Base-by-base conservation (phyloP, 139 green algal species). In the Trebouxia sp. region DNA sequence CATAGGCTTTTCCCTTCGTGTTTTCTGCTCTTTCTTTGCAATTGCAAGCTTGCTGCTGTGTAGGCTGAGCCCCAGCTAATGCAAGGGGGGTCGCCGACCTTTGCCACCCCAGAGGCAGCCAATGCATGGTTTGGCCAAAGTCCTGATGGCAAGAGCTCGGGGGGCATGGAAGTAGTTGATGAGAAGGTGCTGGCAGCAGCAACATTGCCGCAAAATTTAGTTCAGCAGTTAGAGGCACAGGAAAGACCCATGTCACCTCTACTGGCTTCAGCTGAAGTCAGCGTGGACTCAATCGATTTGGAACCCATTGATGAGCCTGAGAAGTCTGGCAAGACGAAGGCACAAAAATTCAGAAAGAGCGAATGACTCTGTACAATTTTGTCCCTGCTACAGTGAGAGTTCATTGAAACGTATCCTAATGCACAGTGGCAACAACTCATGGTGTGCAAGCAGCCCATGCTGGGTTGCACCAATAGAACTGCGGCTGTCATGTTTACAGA, bases 91-190 rank as follows among this genome's bases (percentile, higher is more conserved):
- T n/a, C n/a, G n/a, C n/a, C n/a, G n/a, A n/a, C 14, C 35, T 72
- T 72, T 45, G 62, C 42, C 35, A 72, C n/a, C 62, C 62, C 62
- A 30, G 62, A 72, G 43, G 62, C 62, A 72, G 62, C 32, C 32
- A 72, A 72, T 72, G 62, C 62, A 12, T 72, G 62, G 62, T 72
- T 72, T 72, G 62, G 62, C 28, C 62, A 72, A 22, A 45, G 43
- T 26, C 62, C 62, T 28, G 32, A 72, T 28, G 62, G 43, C 62
- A 72, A 72, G 62, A 32, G 62, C 5, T 72, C 62, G n/a, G 62
- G 62, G 14, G 62, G 62, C 32, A 72, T 72, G 62, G 62, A 72
- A 15, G 62, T 72, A 14, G 62, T 72, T 5, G 32, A 72, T 72
- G 62, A 72, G 62, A 14, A 72, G 15, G 62, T 72, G 6, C 35